Conservation (phyloP, 2,329 filamentous ascomycete species). For the Apiospora hydei region DNA sequence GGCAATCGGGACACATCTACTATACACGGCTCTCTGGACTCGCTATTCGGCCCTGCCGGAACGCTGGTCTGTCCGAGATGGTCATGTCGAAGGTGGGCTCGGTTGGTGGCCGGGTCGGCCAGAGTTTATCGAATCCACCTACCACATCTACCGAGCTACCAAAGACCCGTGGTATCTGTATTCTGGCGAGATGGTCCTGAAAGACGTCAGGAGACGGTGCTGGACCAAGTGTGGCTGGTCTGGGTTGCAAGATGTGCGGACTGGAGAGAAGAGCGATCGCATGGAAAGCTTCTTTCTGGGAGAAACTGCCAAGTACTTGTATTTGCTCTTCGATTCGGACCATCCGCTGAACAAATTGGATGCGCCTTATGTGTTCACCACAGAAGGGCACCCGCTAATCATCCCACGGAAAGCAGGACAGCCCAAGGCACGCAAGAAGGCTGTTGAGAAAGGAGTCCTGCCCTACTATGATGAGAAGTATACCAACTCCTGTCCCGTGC, state of each 20-base stretch:
- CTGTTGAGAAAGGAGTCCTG: conserved; percentile 38
- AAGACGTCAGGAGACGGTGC: conserved; percentile 87
- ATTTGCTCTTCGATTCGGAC: conserved; percentile 83
- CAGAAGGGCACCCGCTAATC: conserved; percentile 91
- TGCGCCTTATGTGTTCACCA: conserved; percentile 90
- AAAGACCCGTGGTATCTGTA: conserved; percentile 96
- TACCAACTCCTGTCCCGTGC: conserved; percentile 71
- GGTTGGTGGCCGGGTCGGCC: conserved; percentile 96
- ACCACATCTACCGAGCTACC: conserved; percentile 93
- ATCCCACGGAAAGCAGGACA: conserved; percentile 65
- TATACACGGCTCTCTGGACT: conserved; percentile 94
- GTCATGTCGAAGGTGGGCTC: conserved; percentile 83
- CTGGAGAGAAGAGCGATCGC: conserved; percentile 86
- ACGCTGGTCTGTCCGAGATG: conserved; percentile 87
- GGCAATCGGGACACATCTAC: conserved; percentile 85
- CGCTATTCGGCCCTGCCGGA: conserved; percentile 94
- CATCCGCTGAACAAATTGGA: conserved; percentile 91
- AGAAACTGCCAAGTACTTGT: conserved; percentile 95
- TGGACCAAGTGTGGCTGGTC: conserved; percentile 94
- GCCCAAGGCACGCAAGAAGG: conserved; percentile 36
- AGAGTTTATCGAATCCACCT: conserved; percentile 96
- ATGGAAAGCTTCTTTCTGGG: conserved; percentile 99
- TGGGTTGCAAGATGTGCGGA: conserved; percentile 81
- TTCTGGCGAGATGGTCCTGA: conserved; percentile 92
- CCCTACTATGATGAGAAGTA: conserved; percentile 53